These are phyloP conservation scores for Suhomyces ambrosiae DNA, from an alignment of 1,139 yeast genomes.

Conservation along the genomic window DNA sequence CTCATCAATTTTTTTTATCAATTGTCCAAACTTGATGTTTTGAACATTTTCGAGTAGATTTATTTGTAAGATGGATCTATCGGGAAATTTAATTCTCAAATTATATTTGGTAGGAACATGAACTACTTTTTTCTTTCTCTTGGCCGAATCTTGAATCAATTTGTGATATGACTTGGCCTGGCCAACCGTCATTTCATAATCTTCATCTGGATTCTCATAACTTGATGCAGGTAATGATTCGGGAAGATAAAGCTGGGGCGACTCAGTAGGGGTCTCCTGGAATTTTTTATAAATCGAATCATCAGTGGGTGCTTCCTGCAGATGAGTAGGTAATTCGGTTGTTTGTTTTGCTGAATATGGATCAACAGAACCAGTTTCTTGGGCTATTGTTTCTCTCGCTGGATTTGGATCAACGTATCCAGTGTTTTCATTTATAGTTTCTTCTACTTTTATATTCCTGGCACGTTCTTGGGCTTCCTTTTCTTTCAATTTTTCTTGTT, in stretches of 20 bases:
- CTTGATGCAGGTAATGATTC: conserved; percentile 10
- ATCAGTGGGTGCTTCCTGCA: background rate
- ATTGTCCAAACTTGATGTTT: conserved; percentile 42
- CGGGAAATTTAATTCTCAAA: conserved; percentile 57
- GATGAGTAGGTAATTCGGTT: too few relatives aligned
- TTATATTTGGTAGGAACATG: conserved; percentile 32
- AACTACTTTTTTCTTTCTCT: conserved; percentile 28
- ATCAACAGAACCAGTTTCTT: too few relatives aligned
- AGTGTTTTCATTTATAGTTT: too few relatives aligned
- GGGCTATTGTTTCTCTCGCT: too few relatives aligned
- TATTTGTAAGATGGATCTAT: conserved; percentile 51
- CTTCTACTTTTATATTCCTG: too few relatives aligned
- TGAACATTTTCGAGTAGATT: conserved; percentile 42
- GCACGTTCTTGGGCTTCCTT: conserved; percentile 11
- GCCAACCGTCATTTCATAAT: conserved; percentile 52
- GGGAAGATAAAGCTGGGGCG: conserved; percentile 30
- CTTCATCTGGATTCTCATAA: conserved; percentile 49
- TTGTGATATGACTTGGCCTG: conserved; percentile 58
- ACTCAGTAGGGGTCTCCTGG: conserved; percentile 7
- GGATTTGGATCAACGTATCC: too few relatives aligned
- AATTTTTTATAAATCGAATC: background rate
- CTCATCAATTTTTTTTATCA: conserved; percentile 39
- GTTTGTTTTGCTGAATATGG: too few relatives aligned
- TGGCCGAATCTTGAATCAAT: conserved; percentile 42
- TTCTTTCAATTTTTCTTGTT: conserved; percentile 10